These are phyloP conservation scores for Umbelopsis ramanniana DNA, from an alignment of 192 early-diverging fungal genomes.

Conservation along the genomic window DNA sequence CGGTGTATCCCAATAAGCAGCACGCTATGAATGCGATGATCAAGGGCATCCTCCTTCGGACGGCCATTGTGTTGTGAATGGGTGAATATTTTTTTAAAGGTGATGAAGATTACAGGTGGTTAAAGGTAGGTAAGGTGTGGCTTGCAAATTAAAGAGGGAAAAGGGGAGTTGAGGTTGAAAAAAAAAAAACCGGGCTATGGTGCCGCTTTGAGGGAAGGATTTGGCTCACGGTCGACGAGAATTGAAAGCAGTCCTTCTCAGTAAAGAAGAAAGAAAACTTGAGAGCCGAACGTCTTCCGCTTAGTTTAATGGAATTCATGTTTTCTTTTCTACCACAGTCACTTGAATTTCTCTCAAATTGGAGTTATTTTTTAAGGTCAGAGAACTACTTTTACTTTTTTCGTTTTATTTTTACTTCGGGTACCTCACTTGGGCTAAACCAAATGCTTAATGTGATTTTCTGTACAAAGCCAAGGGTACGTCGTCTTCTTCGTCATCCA, in stretches of 20 bases:
- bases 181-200: neutral
- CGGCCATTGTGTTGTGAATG: neutral
- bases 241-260: neutral
- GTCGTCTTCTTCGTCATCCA: conserved; percentile 62
- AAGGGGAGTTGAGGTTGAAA: neutral
- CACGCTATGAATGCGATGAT: neutral
- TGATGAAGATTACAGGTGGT: neutral
- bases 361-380: neutral
- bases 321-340: neutral
- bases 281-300: too few relatives aligned
- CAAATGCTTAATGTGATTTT: conserved; percentile 23
- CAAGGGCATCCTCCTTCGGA: neutral
- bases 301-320: neutral
- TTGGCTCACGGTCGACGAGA: too few relatives aligned
- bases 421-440: too few relatives aligned
- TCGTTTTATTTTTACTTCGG: too few relatives aligned
- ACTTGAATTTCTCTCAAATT: neutral
- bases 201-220: neutral
- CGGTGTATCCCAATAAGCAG: conserved; percentile 1
- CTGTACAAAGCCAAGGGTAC: conserved; percentile 64
- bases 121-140: neutral
- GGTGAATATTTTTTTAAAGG: too few relatives aligned
- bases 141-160: neutral
- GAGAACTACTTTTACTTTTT: neutral
- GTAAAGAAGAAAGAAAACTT: neutral